phyloP scores from a whole-genome alignment of 345 rosid species.

The Raphanus sativus region DNA sequence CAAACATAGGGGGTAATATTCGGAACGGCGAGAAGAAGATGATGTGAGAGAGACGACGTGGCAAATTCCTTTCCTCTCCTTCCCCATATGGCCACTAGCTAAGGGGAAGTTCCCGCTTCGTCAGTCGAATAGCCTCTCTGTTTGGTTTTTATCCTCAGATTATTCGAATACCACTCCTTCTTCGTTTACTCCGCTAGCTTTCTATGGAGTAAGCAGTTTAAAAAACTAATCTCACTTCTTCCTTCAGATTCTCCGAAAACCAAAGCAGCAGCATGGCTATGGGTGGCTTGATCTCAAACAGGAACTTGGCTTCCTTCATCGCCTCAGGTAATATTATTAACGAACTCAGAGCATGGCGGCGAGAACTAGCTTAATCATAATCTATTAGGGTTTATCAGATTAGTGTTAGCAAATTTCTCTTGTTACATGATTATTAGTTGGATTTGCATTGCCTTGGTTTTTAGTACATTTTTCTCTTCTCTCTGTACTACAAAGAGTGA shows the following conservation, averaged over 20 bases:
- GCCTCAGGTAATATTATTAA: slow-evolving; percentile 51
- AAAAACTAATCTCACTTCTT: not conserved
- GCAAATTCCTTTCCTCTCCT: slow-evolving; percentile 44
- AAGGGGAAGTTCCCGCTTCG: slow-evolving; percentile 57
- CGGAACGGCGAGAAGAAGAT: slow-evolving; percentile 46
- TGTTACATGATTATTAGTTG: not conserved
- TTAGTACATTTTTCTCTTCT: not conserved
- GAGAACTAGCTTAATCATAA: not conserved
- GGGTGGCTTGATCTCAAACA: slow-evolving; percentile 72
- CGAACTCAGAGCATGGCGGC: not conserved
- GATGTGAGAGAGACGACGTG: slow-evolving; percentile 58
- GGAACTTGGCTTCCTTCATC: slow-evolving; percentile 56
- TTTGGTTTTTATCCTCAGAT: slow-evolving; percentile 27
- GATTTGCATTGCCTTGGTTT: slow-evolving; percentile 2
- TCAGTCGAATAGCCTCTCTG: not conserved
- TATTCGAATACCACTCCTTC: slow-evolving; percentile 9
- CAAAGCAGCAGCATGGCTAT: slow-evolving; percentile 55
- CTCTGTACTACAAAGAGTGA: not conserved
- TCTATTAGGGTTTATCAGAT: not conserved
- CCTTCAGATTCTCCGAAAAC: not conserved
- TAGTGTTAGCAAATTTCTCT: not conserved
- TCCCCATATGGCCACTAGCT: slow-evolving; percentile 40
- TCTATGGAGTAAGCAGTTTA: slow-evolving; percentile 41
- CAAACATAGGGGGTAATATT: slow-evolving; percentile 28
- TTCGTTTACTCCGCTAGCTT: slow-evolving; percentile 22